A percentile compares a stretch with the other conserved stretches of the same genome.
phyloP scores from a whole-genome alignment of 257 asterid genomes.

The Scutellaria baicalensis region DNA sequence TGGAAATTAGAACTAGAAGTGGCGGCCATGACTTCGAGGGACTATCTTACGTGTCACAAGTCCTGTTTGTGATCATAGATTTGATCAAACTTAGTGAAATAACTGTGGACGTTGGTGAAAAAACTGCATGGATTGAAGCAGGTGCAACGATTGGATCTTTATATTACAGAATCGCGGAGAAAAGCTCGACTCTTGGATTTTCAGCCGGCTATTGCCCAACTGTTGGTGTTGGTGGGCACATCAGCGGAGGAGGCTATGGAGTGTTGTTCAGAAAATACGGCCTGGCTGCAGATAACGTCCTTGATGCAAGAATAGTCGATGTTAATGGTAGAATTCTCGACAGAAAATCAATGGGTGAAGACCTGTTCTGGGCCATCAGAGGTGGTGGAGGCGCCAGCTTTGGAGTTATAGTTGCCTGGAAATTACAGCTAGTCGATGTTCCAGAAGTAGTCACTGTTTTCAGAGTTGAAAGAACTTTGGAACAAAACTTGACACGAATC shows the following conservation, averaged over 20 bases:
- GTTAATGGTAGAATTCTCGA: conserved; percentile 20
- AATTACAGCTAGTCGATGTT: neutral
- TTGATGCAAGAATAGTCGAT: conserved; percentile 24
- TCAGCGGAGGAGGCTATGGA: conserved; percentile 38
- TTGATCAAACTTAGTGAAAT: conserved; percentile 17
- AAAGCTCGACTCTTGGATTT: conserved; percentile 18
- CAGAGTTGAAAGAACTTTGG: neutral
- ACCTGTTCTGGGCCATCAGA: neutral
- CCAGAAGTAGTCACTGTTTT: neutral
- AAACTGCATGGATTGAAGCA: conserved; percentile 21
- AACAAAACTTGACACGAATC: conserved; percentile 9
- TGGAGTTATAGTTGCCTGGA: neutral
- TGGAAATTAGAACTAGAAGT: conserved; percentile 24
- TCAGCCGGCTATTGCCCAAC: conserved; percentile 28
- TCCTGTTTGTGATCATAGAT: conserved; percentile 19
- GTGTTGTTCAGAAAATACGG: conserved; percentile 23
- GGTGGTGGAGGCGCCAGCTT: neutral
- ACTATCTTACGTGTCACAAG: conserved; percentile 9
- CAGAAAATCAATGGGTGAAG: neutral
- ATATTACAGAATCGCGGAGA: conserved; percentile 23
- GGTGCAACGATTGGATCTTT: conserved; percentile 22
- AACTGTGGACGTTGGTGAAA: conserved; percentile 1
- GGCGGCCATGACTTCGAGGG: conserved; percentile 37
- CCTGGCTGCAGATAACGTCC: conserved; percentile 24
- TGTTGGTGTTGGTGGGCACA: conserved; percentile 28